Base-by-base conservation (phyloP, 805 yeast species). In the Starmerella etchellsii region DNA sequence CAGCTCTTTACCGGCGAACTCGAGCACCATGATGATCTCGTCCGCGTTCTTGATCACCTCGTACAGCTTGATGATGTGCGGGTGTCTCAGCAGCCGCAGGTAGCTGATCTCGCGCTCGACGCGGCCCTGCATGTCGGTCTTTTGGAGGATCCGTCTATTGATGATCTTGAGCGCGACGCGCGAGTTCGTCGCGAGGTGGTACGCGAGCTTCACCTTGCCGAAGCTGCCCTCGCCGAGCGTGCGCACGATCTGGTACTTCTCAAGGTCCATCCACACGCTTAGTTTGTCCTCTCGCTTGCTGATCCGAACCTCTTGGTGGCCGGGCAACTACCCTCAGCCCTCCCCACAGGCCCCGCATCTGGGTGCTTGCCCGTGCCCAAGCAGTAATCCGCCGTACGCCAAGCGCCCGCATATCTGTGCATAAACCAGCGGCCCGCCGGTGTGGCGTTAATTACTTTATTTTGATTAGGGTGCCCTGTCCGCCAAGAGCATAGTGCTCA, bases 1-100 rank as follows among this genome's bases (percentile, higher is more conserved):
- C 54, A 88, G 70, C 63, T 87, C 97, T 52, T 83, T 83, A n/a
- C 94, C 94, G 1, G 96, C 97, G 57, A 73, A 88, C 63, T 88
- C 97, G 55, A 88, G 84, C 22, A 88, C 97, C 95, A 88, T 88
- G 54, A 88, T 81, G 52, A 88, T 88, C 56, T 88, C 97, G 53
- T 88, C 95, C 54, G 82, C 82, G 32, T 94, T 81, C 61, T 87
- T 87, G 59, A 88, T 87, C 33, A 88, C 97, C 60, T 88, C 97
- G 63, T 85, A 87, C 37, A 88, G 68, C 62, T 88, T 88, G 65
- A 88, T 88, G 61, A 88, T 88, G 61, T 88, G 97, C 3, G 95
- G 96, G 62, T 88, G 97, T 60, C 95, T 75, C 46, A 88, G 68
- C 42, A 88, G 67, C 41, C 96, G 67, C 49, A 88, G 67, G 58